These are phyloP conservation scores for Didymosphaeria variabile DNA, from an alignment of 2,329 filamentous ascomycete species.

Conservation along the genomic window DNA sequence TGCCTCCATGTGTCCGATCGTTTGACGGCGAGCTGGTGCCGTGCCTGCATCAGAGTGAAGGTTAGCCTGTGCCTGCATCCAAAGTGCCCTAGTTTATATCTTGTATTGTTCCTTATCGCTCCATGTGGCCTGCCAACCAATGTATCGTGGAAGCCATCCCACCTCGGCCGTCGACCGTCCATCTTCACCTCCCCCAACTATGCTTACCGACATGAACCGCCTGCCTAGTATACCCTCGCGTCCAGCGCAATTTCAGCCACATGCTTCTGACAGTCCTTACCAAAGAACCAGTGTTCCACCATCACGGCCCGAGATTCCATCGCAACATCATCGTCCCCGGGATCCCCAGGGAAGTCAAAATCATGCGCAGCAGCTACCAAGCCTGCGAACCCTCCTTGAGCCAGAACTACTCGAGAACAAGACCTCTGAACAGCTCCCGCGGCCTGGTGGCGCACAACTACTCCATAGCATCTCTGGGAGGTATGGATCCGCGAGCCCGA, in stretches of 20 bases:
- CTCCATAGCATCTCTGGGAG: constrained; percentile 30
- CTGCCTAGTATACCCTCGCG: constrained; percentile 88
- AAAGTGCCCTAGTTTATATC: constrained; percentile 38
- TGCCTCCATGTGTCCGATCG: constrained; percentile 43
- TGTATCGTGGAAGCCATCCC: constrained; percentile 44
- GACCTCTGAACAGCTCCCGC: constrained; percentile 34
- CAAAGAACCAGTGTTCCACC: constrained; percentile 35
- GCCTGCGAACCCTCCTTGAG: constrained; percentile 49
- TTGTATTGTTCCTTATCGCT: constrained; percentile 40
- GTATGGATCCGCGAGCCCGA: constrained; percentile 45
- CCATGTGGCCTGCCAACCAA: constrained; percentile 43
- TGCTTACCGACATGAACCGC: constrained; percentile 77
- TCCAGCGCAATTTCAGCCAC: constrained; percentile 50
- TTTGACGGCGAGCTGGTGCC: constrained; percentile 43
- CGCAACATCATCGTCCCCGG: constrained; percentile 37
- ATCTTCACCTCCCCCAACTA: constrained; percentile 36
- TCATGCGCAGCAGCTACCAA: constrained; percentile 48
- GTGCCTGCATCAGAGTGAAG: constrained; percentile 42
- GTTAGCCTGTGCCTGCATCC: constrained; percentile 37
- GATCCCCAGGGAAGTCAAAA: constrained; percentile 36
- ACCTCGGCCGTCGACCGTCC: constrained; percentile 38
- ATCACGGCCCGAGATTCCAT: constrained; percentile 39
- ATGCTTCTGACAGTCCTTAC: constrained; percentile 40
- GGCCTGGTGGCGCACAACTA: constrained; percentile 30
- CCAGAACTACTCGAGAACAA: constrained; percentile 48